Percentiles rank a stretch among this genome's conserved stretches.
Evolutionary conservation across 257 asterid species (phyloP).

Genomic region (Solanum tarijense): DNA sequence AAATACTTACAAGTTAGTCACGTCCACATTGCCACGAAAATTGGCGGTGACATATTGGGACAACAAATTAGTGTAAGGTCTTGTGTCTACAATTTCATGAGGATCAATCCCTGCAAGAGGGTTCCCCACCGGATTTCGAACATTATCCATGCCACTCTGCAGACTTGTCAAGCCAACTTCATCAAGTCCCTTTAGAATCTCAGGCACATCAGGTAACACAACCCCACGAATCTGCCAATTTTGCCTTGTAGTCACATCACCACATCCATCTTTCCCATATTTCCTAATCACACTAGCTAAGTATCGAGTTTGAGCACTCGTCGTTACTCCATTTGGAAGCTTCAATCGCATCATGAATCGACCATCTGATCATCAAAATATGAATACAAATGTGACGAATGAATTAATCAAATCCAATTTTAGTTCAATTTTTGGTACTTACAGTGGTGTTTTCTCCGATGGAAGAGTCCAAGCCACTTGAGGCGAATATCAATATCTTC

Average conservation of each 20-base stretch:
- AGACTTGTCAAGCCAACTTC: conserved; percentile 85
- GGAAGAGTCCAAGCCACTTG: conserved; percentile 97
- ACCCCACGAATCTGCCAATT: conserved; percentile 98
- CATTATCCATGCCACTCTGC: conserved; percentile 99
- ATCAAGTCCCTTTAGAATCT: conserved; percentile 68
- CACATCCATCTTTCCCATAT: conserved; percentile 86
- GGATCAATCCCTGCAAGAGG: conserved; percentile 97
- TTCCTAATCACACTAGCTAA: conserved; percentile 68
- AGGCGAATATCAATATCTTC: conserved; percentile 87
- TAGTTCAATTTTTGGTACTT: conserved; percentile 5
- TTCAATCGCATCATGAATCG: conserved; percentile 95
- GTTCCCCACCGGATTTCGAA: conserved; percentile 90
- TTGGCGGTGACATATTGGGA: conserved; percentile 83
- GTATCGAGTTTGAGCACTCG: conserved; percentile 78
- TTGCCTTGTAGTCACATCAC: conserved; percentile 88
- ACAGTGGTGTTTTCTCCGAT: conserved; percentile 90
- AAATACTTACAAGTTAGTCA: conserved; percentile 70
- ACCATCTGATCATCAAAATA: conserved; percentile 45
- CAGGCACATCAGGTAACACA: conserved; percentile 77
- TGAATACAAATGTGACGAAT: neutral
- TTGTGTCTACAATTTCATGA: conserved; percentile 73
- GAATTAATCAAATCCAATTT: neutral
- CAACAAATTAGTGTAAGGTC: conserved; percentile 68
- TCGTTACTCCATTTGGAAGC: conserved; percentile 94
- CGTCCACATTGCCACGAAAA: conserved; percentile 63